These are phyloP conservation scores for Martiniozyma asiatica DNA, from an alignment of 1,139 yeast genomes.

Conservation along the genomic window DNA sequence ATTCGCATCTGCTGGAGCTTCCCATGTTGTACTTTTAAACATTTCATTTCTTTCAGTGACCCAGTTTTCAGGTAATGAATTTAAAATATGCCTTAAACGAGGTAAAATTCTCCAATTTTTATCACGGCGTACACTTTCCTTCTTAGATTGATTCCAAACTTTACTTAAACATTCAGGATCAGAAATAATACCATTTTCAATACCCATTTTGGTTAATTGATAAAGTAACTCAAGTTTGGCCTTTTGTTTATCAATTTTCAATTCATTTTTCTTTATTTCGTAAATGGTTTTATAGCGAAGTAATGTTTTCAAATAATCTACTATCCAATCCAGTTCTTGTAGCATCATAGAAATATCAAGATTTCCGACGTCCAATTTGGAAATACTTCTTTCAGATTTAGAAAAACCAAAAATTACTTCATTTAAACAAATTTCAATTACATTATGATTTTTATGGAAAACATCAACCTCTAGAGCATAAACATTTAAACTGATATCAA, in stretches of 20 bases:
- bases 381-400: background rate
- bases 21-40: slow-evolving; percentile 22
- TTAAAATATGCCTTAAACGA: slow-evolving; percentile 61
- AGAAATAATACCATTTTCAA: slow-evolving; percentile 47
- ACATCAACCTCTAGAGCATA: slow-evolving; percentile 4
- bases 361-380: slow-evolving; percentile 5
- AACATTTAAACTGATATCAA: background rate
- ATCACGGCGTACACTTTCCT: slow-evolving; percentile 63
- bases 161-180: slow-evolving; percentile 87
- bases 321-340: slow-evolving; percentile 27
- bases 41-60: slow-evolving; percentile 18
- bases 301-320: slow-evolving; percentile 21
- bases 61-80: slow-evolving; percentile 50
- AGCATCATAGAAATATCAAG: slow-evolving; percentile 17
- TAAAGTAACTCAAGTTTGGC: slow-evolving; percentile 35
- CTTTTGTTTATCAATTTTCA: slow-evolving; percentile 13
- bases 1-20: slow-evolving; percentile 41
- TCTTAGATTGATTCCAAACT: slow-evolving; percentile 49
- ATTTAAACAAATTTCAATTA: background rate
- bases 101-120: slow-evolving; percentile 84
- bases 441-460: slow-evolving; percentile 1
- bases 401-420: background rate
- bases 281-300: slow-evolving; percentile 2
- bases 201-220: slow-evolving; percentile 52
- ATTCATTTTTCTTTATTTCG: slow-evolving; percentile 3